Base-by-base conservation (phyloP, 1,139 yeast genomes). In the Suhomyces maxii region DNA sequence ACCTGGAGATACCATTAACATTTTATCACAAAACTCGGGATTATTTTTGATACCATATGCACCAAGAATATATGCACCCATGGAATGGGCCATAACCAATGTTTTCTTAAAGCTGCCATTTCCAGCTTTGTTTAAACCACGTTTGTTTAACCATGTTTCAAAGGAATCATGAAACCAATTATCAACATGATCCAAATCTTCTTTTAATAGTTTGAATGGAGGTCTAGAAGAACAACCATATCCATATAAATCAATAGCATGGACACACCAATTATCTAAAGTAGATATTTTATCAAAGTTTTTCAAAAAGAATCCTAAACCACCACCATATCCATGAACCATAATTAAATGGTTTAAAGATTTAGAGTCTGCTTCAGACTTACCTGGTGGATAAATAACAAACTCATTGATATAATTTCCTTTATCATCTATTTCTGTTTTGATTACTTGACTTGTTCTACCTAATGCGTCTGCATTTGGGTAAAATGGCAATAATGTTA, bases 301-400 rank as follows among this genome's bases (percentile, higher is more conserved):
- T 57, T 84, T 84, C 36, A 84, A 58, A 55, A 73, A 86, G 54
- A 86, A 83, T 0, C 95, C 93, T 12, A 85, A 63, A 0, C 91
- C 91, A 0, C 88, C 89, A 2, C 93, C 95, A 56, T 86, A 86
- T 0, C 95, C 95, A 63, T 86, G 95, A 7, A 86, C 68, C 65
- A 86, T 68, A 0, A 86, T 76, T 35, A 86, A 64, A 64, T 86
- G 91, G 48, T 82, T 78, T 51, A 69, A 56, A 2, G 71, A 66
- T 23, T 56, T 50, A 41, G 59, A 57, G 41, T 56, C 60, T 26
- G 59, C 53, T 8, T 64, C 62, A 3, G 69, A 58, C 32, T 66
- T 65, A 8, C 65, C 62, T 5, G 66, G 64, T 0, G 88, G 86
- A 45, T 73, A 69, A 2, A 84, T 80, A 44, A 76, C 78, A 58